phyloP scores from a whole-genome alignment of 768 basidiomycete species.

The Lactarius sanguifluus region DNA sequence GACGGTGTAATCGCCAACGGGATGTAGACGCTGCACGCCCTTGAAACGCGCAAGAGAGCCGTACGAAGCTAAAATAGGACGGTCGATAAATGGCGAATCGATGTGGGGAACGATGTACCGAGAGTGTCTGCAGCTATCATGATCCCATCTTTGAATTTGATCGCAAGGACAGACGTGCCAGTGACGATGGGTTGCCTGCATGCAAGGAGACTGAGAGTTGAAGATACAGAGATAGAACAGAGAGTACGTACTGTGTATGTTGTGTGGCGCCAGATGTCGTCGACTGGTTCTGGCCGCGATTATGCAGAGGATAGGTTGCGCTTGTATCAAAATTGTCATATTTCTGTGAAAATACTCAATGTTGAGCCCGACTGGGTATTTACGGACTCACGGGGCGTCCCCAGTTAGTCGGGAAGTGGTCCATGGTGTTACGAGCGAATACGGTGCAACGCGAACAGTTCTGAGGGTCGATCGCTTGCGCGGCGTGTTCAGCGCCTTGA shows the following conservation, averaged over 20 bases:
- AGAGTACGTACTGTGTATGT: conserved; percentile 66
- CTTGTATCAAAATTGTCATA: conserved; percentile 75
- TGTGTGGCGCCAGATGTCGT: conserved; percentile 60
- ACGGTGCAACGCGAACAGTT: not conserved
- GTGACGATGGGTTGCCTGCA: conserved; percentile 90
- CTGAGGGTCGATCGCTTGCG: conserved; percentile 17
- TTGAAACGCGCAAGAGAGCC: conserved; percentile 97
- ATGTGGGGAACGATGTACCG: conserved; percentile 49
- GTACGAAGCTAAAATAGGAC: conserved; percentile 71
- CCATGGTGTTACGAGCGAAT: conserved; percentile 48
- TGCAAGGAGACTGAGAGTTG: conserved; percentile 34
- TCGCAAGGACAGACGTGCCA: conserved; percentile 91
- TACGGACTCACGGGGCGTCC: conserved; percentile 40
- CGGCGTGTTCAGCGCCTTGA: conserved; percentile 20
- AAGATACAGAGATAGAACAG: not conserved
- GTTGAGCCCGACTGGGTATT: not conserved
- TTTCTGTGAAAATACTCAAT: conserved; percentile 44
- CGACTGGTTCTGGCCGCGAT: conserved; percentile 49
- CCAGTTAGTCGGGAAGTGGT: conserved; percentile 85
- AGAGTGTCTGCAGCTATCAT: conserved; percentile 99
- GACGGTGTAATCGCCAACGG: conserved; percentile 80
- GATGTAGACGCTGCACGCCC: conserved; percentile 84
- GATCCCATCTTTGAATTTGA: conserved; percentile 94
- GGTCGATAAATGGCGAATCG: not conserved
- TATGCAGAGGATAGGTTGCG: conserved; percentile 73